Evolutionary conservation across 2,329 filamentous ascomycete species (phyloP).

Genomic region (Aspergillus novoparasiticus): DNA sequence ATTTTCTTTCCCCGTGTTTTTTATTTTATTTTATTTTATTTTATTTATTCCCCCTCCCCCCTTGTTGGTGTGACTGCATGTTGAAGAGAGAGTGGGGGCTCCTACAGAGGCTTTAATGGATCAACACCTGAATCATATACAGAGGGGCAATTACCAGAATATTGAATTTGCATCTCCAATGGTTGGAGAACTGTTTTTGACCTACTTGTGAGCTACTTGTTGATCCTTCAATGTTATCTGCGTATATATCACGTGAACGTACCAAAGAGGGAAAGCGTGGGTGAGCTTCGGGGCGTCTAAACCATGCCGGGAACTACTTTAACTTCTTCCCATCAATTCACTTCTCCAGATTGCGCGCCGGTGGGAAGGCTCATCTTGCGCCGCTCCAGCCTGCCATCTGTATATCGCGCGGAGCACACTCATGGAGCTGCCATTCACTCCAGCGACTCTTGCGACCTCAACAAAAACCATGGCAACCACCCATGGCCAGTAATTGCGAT

Average conservation of each 20-base stretch:
- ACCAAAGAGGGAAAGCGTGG: background rate
- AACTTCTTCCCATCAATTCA: constrained; percentile 6
- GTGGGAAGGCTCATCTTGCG: constrained; percentile 3
- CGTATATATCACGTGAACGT: background rate
- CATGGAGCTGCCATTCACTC: constrained; percentile 14
- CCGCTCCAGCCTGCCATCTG: background rate
- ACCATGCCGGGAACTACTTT: constrained; percentile 6
- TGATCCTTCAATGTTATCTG: background rate
- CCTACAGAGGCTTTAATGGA: background rate
- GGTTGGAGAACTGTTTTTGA: background rate
- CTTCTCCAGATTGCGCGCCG: constrained; percentile 4
- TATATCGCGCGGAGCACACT: constrained; percentile 1
- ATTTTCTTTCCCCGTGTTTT: background rate
- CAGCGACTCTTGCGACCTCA: constrained; percentile 15
- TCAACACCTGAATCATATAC: background rate
- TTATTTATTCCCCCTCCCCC: background rate
- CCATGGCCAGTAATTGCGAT: constrained; percentile 18
- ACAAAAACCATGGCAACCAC: constrained; percentile 14
- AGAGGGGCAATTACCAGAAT: background rate
- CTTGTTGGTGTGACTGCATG: background rate
- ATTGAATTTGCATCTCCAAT: background rate
- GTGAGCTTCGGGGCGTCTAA: background rate
- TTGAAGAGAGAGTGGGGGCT: background rate
- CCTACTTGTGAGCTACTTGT: background rate
- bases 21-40: background rate